Base-by-base conservation (phyloP, 768 basidiomycete genomes). In the Panaeolus papilionaceus region DNA sequence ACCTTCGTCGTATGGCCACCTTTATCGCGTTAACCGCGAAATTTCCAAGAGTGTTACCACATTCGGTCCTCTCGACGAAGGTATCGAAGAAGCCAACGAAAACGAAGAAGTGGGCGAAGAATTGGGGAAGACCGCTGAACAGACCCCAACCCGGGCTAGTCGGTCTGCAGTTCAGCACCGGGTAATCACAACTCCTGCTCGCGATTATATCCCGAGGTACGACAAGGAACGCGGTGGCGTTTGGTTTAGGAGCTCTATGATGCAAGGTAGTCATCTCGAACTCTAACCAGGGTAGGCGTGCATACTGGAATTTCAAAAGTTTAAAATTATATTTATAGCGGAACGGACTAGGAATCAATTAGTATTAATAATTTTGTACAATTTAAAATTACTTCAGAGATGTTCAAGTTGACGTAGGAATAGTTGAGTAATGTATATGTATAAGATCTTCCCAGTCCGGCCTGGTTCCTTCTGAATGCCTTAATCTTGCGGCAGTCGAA, bases 191-290 rank as follows among this genome's bases (percentile, higher is more conserved):
- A 73, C 72, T 0, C 72, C 72, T 4, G 70, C 65, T 2, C 63
- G 72, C 5, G 72, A 73, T 38, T 73, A 73, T 40, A 67, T 73
- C 20, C 70, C 68, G 5, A 64, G 68, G 37, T 69, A 70, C 10
- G 72, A 73, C 61, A 38, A 71, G 45, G 66, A 70, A 8, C 68
- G 72, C 1, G 62, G 20, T 37, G 72, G 72, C 0, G 58, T 73
- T 6, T 73, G 72, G 72, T 73, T 71, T 61, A 61, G 70, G 12
- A 71, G 70, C 11, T 73, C 72, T 12, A 73, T 73, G 70, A 73
- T 70, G 40, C 70, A 71, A 18, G 72, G 72, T 2, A 73, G 72
- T 61, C 70, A 71, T 45, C 67, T 73, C 2, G 70, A 71, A 20
- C 63, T 71, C n/a, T 73, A 44, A 67, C 12, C 4, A 42, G 40